phyloP scores from a whole-genome alignment of 2,329 filamentous ascomycete genomes.

The Scytalidium sp. region DNA sequence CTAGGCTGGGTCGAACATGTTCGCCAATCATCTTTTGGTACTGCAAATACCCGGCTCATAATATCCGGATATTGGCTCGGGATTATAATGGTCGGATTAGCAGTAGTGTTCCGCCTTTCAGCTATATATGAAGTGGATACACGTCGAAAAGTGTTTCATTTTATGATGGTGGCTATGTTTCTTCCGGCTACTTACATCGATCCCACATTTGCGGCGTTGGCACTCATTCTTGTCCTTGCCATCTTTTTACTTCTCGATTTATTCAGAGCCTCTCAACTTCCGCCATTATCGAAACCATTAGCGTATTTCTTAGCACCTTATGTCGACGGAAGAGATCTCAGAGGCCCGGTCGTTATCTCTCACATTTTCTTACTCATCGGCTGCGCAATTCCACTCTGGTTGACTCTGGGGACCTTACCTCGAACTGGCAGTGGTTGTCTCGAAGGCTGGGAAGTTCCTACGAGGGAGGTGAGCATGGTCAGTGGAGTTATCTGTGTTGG shows the following conservation, averaged over 20 bases:
- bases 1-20: conserved; percentile 62
- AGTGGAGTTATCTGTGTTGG: conserved; percentile 92
- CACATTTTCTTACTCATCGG: conserved; percentile 96
- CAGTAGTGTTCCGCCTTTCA: conserved; percentile 71
- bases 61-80: conserved; percentile 70
- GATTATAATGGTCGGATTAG: conserved; percentile 69
- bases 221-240: conserved; percentile 74
- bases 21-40: conserved; percentile 64
- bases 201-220: conserved; percentile 76
- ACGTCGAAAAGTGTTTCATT: conserved; percentile 93
- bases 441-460: conserved; percentile 71
- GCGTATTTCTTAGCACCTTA: conserved; percentile 88
- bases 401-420: conserved; percentile 70
- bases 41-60: conserved; percentile 77
- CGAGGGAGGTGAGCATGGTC: conserved; percentile 83
- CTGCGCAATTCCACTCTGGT: conserved; percentile 92
- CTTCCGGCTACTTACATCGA: conserved; percentile 84
- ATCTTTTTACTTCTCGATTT: conserved; percentile 88
- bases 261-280: conserved; percentile 85
- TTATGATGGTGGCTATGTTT: conserved; percentile 97
- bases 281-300: conserved; percentile 82
- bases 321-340: conserved; percentile 88
- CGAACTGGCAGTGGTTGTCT: conserved; percentile 55
- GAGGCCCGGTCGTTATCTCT: conserved; percentile 90
- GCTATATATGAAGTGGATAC: conserved; percentile 89